These are phyloP conservation scores for Biscogniauxia mediterranea DNA, from an alignment of 2,329 filamentous ascomycete genomes.

Conservation along the genomic window DNA sequence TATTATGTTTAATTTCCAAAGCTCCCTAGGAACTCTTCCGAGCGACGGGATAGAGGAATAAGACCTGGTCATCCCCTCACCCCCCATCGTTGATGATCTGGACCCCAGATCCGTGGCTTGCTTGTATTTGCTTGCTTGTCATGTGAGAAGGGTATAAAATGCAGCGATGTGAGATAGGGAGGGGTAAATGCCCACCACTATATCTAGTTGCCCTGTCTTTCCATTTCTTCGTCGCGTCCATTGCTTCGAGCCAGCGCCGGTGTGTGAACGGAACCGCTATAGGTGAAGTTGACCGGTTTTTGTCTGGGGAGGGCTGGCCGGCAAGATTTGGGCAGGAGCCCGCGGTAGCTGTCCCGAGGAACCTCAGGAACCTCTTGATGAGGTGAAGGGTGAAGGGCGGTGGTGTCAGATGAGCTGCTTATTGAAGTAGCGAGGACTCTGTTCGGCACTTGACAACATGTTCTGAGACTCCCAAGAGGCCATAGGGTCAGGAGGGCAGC, in stretches of 20 bases:
- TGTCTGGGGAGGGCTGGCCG: constrained; percentile 18
- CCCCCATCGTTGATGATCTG: constrained; percentile 22
- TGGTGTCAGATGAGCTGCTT: constrained; percentile 20
- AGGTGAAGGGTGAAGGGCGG: constrained; percentile 15
- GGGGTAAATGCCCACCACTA: constrained; percentile 19
- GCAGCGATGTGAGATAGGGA: constrained; percentile 4
- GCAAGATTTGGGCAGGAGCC: constrained; percentile 13
- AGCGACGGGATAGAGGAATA: constrained; percentile 1
- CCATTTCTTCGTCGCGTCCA: constrained; percentile 16
- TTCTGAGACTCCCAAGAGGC: constrained; percentile 24
- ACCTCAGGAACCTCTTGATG: constrained; percentile 11
- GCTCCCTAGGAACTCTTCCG: constrained; percentile 2
- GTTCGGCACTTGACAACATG: constrained; percentile 17
- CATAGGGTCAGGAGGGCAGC: constrained; percentile 21
- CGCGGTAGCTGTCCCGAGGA: constrained; percentile 4
- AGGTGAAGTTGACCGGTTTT: constrained; percentile 16
- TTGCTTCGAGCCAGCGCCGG: constrained; percentile 16
- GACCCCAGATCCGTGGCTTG: constrained; percentile 11
- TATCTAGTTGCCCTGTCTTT: not conserved
- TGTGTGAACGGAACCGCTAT: constrained; percentile 21
- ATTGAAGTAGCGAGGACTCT: constrained; percentile 11
- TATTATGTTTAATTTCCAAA: too few relatives aligned
- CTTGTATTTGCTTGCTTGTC: not conserved
- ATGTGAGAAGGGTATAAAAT: constrained; percentile 19
- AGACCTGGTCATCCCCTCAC: constrained; percentile 4